These are phyloP conservation scores for Lentinus brumalis DNA, from an alignment of 768 basidiomycete genomes.

Conservation along the genomic window DNA sequence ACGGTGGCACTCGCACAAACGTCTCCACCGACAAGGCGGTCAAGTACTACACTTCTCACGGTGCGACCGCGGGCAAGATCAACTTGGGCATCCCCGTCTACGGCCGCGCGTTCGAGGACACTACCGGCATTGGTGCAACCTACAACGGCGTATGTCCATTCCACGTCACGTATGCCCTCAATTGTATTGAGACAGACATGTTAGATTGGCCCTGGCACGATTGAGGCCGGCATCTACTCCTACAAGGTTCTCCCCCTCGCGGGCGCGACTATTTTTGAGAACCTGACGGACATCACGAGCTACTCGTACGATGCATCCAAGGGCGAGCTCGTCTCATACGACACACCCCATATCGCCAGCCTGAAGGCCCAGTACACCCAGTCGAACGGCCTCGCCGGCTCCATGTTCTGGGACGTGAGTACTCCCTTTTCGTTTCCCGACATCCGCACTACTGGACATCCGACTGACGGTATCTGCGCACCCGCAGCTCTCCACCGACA, in stretches of 20 bases:
- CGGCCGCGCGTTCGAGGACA: constrained; percentile 76
- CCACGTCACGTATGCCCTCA: background rate
- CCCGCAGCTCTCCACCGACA: constrained; percentile 56
- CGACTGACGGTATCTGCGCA: background rate
- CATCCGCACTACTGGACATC: background rate
- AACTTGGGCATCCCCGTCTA: constrained; percentile 81
- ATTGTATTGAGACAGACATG: background rate
- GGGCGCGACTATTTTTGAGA: constrained; percentile 54
- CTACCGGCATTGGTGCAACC: constrained; percentile 62
- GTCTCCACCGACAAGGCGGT: constrained; percentile 72
- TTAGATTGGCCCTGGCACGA: constrained; percentile 72
- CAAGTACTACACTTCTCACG: constrained; percentile 57
- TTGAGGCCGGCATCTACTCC: constrained; percentile 73
- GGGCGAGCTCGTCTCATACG: constrained; percentile 74
- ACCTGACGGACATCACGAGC: constrained; percentile 67
- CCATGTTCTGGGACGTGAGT: constrained; percentile 72
- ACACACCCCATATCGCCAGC: constrained; percentile 66
- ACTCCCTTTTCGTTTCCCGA: background rate
- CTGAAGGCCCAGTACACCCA: constrained; percentile 71
- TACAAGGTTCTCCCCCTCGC: constrained; percentile 68
- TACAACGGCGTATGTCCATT: constrained; percentile 60
- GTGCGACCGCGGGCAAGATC: constrained; percentile 67
- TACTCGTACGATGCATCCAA: constrained; percentile 76
- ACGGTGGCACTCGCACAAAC: constrained; percentile 60
- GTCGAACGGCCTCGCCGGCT: constrained; percentile 59